Percentiles rank a stretch among this genome's conserved stretches.
Evolutionary conservation across 2,329 filamentous ascomycete genomes (phyloP).

Genomic region (Magnaporthiopsis poae): DNA sequence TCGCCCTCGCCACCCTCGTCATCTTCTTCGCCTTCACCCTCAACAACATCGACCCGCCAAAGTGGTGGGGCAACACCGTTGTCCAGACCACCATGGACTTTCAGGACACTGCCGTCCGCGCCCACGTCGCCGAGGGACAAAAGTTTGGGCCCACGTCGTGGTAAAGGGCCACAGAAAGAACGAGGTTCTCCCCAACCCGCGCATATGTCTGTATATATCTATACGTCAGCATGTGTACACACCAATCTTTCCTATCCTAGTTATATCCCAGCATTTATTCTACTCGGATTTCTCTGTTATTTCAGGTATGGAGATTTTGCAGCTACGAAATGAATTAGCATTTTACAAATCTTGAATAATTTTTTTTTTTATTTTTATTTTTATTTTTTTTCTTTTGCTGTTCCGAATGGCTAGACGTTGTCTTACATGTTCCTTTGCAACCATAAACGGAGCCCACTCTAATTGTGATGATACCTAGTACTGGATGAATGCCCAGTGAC

Average conservation of each 20-base stretch:
- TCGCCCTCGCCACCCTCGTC: slow-evolving; percentile 56
- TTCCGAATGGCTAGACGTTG: no score
- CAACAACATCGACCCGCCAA: slow-evolving; percentile 49
- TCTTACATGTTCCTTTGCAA: no score
- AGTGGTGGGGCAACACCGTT: slow-evolving; percentile 60
- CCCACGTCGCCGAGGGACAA: slow-evolving; percentile 39
- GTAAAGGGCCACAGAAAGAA: slow-evolving; percentile 23
- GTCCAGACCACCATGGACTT: slow-evolving; percentile 53
- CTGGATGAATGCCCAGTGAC: no score
- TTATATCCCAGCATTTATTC: background rate
- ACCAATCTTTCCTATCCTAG: background rate
- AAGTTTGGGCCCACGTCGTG: slow-evolving; percentile 52
- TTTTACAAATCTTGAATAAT: no score
- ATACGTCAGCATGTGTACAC: background rate
- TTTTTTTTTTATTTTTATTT: no score
- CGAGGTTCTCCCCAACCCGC: background rate
- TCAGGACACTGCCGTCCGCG: slow-evolving; percentile 48
- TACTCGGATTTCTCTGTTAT: no score
- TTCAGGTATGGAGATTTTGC: no score
- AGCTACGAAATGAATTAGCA: no score
- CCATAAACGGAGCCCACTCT: no score
- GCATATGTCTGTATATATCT: background rate
- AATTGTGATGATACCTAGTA: no score
- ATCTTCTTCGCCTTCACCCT: slow-evolving; percentile 63
- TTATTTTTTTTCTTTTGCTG: no score